These are phyloP conservation scores for Paraphoma chrysanthemicola DNA, from an alignment of 2,329 filamentous ascomycete species.

Conservation along the genomic window DNA sequence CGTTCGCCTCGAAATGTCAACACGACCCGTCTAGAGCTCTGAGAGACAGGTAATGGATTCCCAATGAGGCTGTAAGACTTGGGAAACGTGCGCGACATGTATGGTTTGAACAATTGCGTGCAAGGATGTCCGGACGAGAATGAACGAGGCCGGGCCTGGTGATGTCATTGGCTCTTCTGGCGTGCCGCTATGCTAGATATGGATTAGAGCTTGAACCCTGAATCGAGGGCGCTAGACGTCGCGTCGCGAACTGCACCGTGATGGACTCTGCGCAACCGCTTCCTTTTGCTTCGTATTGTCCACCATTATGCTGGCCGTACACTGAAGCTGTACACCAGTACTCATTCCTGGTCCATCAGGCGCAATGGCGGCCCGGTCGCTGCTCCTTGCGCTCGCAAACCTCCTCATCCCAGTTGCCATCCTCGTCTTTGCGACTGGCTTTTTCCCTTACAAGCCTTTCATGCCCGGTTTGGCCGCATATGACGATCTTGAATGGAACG, in stretches of 20 bases:
- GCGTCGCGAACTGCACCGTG: conserved; percentile 27
- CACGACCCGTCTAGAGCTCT: neutral
- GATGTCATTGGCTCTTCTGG: conserved; percentile 44
- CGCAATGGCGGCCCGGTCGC: conserved; percentile 34
- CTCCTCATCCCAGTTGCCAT: conserved; percentile 74
- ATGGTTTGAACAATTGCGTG: conserved; percentile 1
- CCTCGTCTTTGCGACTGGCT: conserved; percentile 80
- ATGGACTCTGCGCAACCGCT: conserved; percentile 14
- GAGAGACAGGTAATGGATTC: neutral
- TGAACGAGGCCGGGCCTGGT: conserved; percentile 20
- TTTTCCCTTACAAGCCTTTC: conserved; percentile 97
- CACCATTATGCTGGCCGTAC: neutral
- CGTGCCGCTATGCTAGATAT: conserved; percentile 17
- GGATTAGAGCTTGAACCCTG: conserved; percentile 37
- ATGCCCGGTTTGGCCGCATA: conserved; percentile 82
- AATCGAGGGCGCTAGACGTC: conserved; percentile 20
- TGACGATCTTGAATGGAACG: conserved; percentile 61
- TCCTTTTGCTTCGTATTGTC: conserved; percentile 13
- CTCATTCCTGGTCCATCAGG: neutral
- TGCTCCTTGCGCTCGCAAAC: conserved; percentile 71
- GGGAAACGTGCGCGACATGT: conserved; percentile 18
- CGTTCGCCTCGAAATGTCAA: conserved; percentile 19
- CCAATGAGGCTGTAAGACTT: neutral
- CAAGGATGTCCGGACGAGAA: neutral
- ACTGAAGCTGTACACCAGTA: neutral